A percentile compares a stretch with the other conserved stretches of the same genome.
Conservation (phyloP, 2,329 filamentous ascomycete genomes). For the Fusarium sp. region DNA sequence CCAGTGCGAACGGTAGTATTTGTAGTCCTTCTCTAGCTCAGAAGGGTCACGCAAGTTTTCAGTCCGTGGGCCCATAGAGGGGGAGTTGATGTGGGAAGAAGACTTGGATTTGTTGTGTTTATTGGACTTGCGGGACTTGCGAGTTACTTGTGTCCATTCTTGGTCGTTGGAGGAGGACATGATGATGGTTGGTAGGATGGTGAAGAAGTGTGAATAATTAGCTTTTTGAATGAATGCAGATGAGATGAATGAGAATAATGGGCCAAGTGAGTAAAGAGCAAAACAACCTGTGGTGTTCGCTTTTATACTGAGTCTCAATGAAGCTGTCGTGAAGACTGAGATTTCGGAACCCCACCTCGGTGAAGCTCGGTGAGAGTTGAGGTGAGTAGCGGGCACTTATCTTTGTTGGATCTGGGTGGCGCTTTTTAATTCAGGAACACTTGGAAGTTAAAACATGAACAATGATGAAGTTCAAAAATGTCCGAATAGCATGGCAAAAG, state of each 20-base stretch:
- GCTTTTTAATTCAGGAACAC: slow-evolving; percentile 11
- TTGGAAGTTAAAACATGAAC: not conserved
- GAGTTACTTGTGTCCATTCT: slow-evolving; percentile 47
- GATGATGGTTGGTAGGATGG: not conserved
- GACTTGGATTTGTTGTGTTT: slow-evolving; percentile 13
- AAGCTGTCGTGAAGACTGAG: slow-evolving; percentile 36
- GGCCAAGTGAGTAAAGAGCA: not conserved
- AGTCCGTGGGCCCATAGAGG: slow-evolving; percentile 21
- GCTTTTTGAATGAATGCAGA: not conserved
- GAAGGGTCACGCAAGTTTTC: slow-evolving; percentile 36
- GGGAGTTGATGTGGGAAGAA: slow-evolving; percentile 17
- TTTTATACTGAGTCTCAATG: slow-evolving; percentile 21
- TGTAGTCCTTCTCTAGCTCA: slow-evolving; percentile 51
- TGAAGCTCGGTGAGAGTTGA: slow-evolving; percentile 38
- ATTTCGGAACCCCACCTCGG: slow-evolving; percentile 36
- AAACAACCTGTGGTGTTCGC: slow-evolving; percentile 7
- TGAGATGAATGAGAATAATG: too few species aligned
- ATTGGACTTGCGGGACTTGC: slow-evolving; percentile 39
- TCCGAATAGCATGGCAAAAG: not conserved
- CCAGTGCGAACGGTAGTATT: slow-evolving; percentile 47
- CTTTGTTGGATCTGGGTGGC: slow-evolving; percentile 10
- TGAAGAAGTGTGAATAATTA: not conserved
- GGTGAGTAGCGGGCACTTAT: slow-evolving; percentile 2
- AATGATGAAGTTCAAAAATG: not conserved
- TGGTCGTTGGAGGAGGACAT: slow-evolving; percentile 35